Conservation (phyloP, 106 monocot genomes). For the Dendrobium officinale region DNA sequence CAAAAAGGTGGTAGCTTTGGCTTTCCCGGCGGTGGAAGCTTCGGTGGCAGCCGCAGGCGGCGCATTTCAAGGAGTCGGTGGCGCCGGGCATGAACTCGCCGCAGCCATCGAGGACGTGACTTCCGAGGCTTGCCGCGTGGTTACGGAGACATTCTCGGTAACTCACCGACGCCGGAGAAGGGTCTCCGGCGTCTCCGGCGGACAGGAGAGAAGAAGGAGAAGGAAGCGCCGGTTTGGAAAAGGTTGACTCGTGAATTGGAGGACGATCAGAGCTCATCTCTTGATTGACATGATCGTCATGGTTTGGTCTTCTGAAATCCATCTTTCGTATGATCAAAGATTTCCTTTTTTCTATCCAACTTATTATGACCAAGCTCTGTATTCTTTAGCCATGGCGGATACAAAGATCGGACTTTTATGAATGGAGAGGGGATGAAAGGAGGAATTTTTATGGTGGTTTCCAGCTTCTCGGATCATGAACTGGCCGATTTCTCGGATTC, state of each 20-base stretch:
- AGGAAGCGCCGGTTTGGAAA: constrained; percentile 31
- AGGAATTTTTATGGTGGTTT: background rate
- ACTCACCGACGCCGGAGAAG: background rate
- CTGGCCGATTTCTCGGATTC: background rate
- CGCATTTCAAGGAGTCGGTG: constrained; percentile 42
- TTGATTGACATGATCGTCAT: constrained; percentile 5
- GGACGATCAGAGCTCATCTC: constrained; percentile 8
- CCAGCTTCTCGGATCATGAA: background rate
- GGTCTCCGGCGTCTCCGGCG: background rate
- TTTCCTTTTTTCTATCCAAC: no score
- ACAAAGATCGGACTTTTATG: background rate
- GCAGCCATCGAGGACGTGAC: constrained; percentile 53
- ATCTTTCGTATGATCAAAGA: background rate
- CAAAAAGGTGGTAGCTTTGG: background rate
- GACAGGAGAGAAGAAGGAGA: constrained; percentile 30
- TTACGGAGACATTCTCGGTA: constrained; percentile 52
- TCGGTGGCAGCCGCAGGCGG: constrained; percentile 77
- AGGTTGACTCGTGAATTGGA: constrained; percentile 17
- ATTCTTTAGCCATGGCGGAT: no score
- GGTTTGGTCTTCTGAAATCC: constrained; percentile 2
- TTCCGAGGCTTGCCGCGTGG: constrained; percentile 52
- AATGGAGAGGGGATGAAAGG: background rate
- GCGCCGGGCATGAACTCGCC: constrained; percentile 48
- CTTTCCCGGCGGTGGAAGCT: constrained; percentile 63
- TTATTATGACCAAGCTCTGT: no score